phyloP scores from a whole-genome alignment of 1,284 basidiomycete species.

The Microbotryum scabiosae region DNA sequence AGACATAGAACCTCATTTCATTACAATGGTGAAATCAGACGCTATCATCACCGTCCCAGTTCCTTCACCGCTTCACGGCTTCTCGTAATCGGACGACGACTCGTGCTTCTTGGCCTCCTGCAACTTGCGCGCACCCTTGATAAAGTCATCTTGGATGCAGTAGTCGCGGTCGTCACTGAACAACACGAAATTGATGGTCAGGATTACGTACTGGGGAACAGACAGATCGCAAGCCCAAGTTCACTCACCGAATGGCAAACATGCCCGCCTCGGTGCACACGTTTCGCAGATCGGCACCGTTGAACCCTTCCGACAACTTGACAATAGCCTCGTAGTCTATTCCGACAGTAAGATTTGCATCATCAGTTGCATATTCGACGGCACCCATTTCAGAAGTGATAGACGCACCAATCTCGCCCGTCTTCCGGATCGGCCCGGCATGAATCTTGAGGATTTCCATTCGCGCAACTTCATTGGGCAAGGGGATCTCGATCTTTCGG shows the following conservation, averaged over 20 bases:
- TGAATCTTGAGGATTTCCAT: conserved; percentile 98
- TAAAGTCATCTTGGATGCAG: conserved; percentile 86
- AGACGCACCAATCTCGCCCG: conserved; percentile 60
- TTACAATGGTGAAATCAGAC: neutral
- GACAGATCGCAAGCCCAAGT: conserved; percentile 5
- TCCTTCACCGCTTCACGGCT: neutral
- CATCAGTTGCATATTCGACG: neutral
- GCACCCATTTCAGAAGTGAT: neutral
- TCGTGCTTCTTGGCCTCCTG: conserved; percentile 46
- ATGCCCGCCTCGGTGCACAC: conserved; percentile 97
- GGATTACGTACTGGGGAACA: neutral
- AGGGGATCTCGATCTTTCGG: conserved; percentile 94
- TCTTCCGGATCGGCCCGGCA: conserved; percentile 86
- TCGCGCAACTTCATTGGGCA: conserved; percentile 91
- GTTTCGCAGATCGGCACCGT: conserved; percentile 91
- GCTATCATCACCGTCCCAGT: neutral
- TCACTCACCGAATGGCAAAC: conserved; percentile 74
- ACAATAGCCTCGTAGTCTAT: conserved; percentile 89
- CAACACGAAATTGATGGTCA: conserved; percentile 6
- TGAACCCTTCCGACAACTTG: conserved; percentile 89
- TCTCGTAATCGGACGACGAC: conserved; percentile 10
- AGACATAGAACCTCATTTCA: neutral
- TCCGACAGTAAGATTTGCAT: conserved; percentile 1
- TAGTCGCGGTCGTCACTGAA: conserved; percentile 57
- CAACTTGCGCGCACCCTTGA: conserved; percentile 95